Evolutionary conservation across 1,139 yeast genomes (phyloP).

Genomic region (Blastobotrys arbuscula): DNA sequence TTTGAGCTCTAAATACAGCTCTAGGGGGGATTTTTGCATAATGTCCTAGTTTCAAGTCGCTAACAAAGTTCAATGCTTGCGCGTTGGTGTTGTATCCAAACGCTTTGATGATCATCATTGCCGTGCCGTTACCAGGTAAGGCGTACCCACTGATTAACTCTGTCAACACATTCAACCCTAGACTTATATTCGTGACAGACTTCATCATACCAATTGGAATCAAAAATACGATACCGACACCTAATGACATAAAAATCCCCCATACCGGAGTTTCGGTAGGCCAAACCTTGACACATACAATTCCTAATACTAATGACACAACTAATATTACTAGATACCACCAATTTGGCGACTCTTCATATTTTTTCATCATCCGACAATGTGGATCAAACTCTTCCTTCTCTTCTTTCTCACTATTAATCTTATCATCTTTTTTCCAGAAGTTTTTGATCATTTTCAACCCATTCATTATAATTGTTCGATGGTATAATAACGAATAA

Average conservation of each 20-base stretch:
- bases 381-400: conserved; percentile 46
- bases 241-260: conserved; percentile 55
- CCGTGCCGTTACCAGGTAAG: conserved; percentile 41
- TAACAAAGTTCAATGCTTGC: conserved; percentile 52
- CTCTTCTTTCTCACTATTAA: not conserved
- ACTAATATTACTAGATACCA: conserved; percentile 47
- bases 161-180: conserved; percentile 54
- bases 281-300: conserved; percentile 43
- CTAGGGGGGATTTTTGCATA: conserved; percentile 55
- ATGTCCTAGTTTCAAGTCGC: conserved; percentile 54
- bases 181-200: conserved; percentile 48
- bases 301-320: conserved; percentile 45
- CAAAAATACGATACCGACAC: conserved; percentile 49
- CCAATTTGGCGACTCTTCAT: conserved; percentile 60
- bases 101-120: conserved; percentile 54
- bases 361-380: conserved; percentile 48
- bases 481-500: conserved; percentile 35
- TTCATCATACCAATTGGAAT: conserved; percentile 45
- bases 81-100: conserved; percentile 53
- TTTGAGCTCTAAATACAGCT: conserved; percentile 53
- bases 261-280: conserved; percentile 44
- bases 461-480: conserved; percentile 15
- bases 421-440: not conserved
- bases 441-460: not conserved
- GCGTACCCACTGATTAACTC: conserved; percentile 60